phyloP scores from a whole-genome alignment of 352 stramenopile genomes.

The Globisporangium viniferum region DNA sequence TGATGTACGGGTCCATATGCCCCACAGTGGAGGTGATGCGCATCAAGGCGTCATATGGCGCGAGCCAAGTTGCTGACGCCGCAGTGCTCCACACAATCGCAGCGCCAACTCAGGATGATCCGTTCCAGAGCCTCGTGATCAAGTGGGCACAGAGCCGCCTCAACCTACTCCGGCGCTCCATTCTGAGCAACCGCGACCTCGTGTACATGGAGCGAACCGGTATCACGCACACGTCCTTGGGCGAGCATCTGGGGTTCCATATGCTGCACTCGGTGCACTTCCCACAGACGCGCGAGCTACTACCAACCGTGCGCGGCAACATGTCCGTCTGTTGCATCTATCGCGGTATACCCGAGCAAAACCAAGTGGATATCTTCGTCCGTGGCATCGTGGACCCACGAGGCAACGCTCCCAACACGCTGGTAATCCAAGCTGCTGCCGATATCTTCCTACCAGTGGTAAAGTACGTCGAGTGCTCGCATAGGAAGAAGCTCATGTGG shows the following conservation, averaged over 20 bases:
- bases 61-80: not conserved
- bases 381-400: not conserved
- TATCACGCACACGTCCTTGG: slow-evolving; percentile 21
- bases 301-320: slow-evolving; percentile 18
- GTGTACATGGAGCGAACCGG: slow-evolving; percentile 36
- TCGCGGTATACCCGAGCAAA: not conserved
- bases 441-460: too few relatives aligned
- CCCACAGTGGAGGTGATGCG: slow-evolving; percentile 26
- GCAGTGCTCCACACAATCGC: slow-evolving; percentile 4
- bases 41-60: slow-evolving; percentile 7
- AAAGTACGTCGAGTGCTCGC: too few relatives aligned
- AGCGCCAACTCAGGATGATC: not conserved
- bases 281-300: slow-evolving; percentile 27
- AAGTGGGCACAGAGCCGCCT: slow-evolving; percentile 27
- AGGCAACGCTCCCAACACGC: not conserved
- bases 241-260: slow-evolving; percentile 34
- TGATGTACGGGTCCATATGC: slow-evolving; percentile 31
- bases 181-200: slow-evolving; percentile 39
- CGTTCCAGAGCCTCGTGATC: slow-evolving; percentile 28
- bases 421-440: not conserved
- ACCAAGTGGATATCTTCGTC: not conserved
- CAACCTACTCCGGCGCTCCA: not conserved
- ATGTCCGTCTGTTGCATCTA: not conserved
- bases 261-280: slow-evolving; percentile 38
- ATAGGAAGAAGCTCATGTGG: too few relatives aligned